phyloP scores from a whole-genome alignment of 2,329 filamentous ascomycete genomes.

The Ceratocystis cacaofunesta region DNA sequence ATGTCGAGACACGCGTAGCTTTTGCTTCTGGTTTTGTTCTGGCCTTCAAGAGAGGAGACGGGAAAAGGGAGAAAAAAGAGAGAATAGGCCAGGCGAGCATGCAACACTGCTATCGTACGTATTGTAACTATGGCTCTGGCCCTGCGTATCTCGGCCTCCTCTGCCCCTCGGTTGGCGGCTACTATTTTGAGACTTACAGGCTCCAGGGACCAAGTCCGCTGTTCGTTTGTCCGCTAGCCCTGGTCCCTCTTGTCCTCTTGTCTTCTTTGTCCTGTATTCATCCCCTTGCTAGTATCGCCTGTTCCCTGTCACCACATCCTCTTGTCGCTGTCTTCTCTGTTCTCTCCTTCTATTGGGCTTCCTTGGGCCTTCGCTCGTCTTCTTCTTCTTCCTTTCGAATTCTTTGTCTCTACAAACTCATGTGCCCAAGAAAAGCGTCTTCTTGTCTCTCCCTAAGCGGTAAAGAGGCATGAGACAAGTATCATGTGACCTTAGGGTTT shows the following conservation, averaged over 20 bases:
- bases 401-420: not conserved
- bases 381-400: not conserved
- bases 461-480: too few species aligned
- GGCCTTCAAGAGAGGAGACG: not conserved
- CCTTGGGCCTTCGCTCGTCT: not conserved
- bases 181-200: conserved; percentile 1
- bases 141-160: not conserved
- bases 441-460: too few species aligned
- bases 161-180: not conserved
- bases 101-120: too few species aligned
- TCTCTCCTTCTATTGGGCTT: not conserved
- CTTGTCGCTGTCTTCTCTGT: not conserved
- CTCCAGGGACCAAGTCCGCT: not conserved
- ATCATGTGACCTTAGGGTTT: too few species aligned
- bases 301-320: not conserved
- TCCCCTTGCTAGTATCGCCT: not conserved
- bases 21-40: too few species aligned
- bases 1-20: too few species aligned
- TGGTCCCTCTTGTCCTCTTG: not conserved
- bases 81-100: not conserved
- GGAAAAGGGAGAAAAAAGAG: not conserved
- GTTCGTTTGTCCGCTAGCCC: not conserved
- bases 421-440: too few species aligned
- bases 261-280: not conserved
- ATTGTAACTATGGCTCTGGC: not conserved